phyloP scores from a whole-genome alignment of 257 asterid genomes.

The Nicotiana attenuata region DNA sequence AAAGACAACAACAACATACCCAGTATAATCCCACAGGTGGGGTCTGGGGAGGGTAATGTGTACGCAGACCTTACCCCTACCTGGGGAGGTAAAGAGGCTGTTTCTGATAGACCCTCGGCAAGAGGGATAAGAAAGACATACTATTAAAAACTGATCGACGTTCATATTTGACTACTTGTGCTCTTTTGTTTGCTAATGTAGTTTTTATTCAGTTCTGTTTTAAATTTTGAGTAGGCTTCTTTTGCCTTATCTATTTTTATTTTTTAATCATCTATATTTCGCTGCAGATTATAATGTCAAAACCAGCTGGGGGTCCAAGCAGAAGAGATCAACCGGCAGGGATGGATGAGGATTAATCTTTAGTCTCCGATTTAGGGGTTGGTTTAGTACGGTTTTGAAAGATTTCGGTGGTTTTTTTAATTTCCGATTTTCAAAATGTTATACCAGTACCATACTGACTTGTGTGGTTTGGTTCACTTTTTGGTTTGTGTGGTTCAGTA shows the following conservation, averaged over 20 bases:
- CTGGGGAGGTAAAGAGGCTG: too few relatives aligned
- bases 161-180: not conserved
- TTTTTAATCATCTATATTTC: not conserved
- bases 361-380: not conserved
- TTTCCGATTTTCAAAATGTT: too few relatives aligned
- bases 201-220: not conserved
- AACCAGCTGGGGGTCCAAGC: conserved; percentile 56
- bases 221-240: not conserved
- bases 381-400: too few relatives aligned
- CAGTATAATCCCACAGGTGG: too few relatives aligned
- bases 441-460: too few relatives aligned
- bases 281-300: conserved; percentile 51
- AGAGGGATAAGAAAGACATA: not conserved
- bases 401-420: too few relatives aligned
- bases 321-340: conserved; percentile 31
- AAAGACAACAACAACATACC: too few relatives aligned
- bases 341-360: conserved; percentile 32
- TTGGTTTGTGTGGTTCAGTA: too few relatives aligned
- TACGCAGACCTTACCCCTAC: too few relatives aligned
- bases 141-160: not conserved
- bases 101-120: too few relatives aligned
- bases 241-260: not conserved
- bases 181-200: not conserved
- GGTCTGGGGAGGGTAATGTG: too few relatives aligned
- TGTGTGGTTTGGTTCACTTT: too few relatives aligned